phyloP scores from a whole-genome alignment of 2,329 filamentous ascomycete genomes.

The Seiridium unicorne region DNA sequence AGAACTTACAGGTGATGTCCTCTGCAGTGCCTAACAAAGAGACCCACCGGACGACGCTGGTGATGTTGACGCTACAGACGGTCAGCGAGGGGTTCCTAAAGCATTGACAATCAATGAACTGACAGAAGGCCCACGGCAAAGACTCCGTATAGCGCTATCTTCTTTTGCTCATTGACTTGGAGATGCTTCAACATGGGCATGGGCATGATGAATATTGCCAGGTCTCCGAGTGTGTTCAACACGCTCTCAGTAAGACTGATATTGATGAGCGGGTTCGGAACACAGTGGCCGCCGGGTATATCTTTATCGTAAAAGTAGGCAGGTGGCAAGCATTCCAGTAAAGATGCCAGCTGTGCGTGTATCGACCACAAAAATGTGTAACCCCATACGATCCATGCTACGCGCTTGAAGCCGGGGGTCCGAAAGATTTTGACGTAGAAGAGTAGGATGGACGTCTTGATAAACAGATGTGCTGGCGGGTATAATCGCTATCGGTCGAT shows the following conservation, averaged over 20 bases:
- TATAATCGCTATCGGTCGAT: background rate
- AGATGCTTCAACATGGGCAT: background rate
- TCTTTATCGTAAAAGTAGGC: background rate
- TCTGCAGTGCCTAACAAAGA: background rate
- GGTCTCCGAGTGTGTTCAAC: background rate
- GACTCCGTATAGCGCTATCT: background rate
- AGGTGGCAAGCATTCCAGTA: background rate
- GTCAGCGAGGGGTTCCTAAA: background rate
- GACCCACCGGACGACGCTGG: background rate
- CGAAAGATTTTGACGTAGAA: background rate
- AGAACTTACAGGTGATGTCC: background rate
- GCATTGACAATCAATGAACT: background rate
- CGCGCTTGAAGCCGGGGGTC: background rate
- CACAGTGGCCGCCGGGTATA: background rate
- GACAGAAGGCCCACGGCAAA: background rate
- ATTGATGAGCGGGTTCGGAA: background rate
- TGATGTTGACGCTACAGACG: background rate
- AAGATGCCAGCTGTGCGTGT: background rate
- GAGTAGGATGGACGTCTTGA: background rate
- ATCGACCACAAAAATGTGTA: background rate
- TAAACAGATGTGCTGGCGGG: background rate
- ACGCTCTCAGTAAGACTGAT: background rate
- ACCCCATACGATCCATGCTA: background rate
- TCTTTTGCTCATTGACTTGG: background rate
- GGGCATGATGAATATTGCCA: slow-evolving; percentile 1